Evolutionary conservation across 495 filamentous ascomycete species (phyloP).

Genomic region (Hypoxylon perforatum): DNA sequence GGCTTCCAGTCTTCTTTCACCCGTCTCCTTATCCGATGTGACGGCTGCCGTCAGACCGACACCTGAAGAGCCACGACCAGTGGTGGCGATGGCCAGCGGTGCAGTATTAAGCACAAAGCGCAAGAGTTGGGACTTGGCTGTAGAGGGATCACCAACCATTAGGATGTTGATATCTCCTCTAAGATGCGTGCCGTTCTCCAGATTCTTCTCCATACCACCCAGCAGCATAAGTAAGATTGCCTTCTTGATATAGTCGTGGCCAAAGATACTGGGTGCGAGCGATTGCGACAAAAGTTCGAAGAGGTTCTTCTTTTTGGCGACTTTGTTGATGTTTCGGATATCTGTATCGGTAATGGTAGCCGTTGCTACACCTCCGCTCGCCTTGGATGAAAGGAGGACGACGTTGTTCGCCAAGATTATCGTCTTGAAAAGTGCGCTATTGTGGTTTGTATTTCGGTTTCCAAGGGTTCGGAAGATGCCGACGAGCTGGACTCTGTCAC

Average conservation of each 20-base stretch:
- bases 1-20: slow-evolving; percentile 92
- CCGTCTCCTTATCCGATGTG: slow-evolving; percentile 96
- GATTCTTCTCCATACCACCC: slow-evolving; percentile 98
- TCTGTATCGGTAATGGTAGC: slow-evolving; percentile 96
- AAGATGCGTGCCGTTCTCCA: slow-evolving; percentile 97
- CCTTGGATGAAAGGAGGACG: slow-evolving; percentile 94
- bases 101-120: slow-evolving; percentile 98
- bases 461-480: slow-evolving; percentile 93
- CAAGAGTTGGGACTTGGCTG: slow-evolving; percentile 96
- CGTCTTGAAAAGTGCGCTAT: slow-evolving; percentile 92
- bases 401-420: slow-evolving; percentile 94
- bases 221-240: slow-evolving; percentile 96
- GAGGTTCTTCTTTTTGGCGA: slow-evolving; percentile 93
- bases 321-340: slow-evolving; percentile 98
- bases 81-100: slow-evolving; percentile 96
- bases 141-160: slow-evolving; percentile 99
- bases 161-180: slow-evolving; percentile 99
- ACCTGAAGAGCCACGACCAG: slow-evolving; percentile 95
- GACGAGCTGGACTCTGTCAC: slow-evolving; percentile 94
- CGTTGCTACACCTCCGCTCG: slow-evolving; percentile 91
- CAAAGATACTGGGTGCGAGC: slow-evolving; percentile 96
- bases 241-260: slow-evolving; percentile 98
- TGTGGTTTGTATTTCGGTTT: slow-evolving; percentile 88
- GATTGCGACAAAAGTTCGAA: slow-evolving; percentile 96
- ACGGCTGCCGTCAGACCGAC: slow-evolving; percentile 98